phyloP scores from a whole-genome alignment of 2,329 filamentous ascomycete genomes.

The Aspergillus hiratsukae region DNA sequence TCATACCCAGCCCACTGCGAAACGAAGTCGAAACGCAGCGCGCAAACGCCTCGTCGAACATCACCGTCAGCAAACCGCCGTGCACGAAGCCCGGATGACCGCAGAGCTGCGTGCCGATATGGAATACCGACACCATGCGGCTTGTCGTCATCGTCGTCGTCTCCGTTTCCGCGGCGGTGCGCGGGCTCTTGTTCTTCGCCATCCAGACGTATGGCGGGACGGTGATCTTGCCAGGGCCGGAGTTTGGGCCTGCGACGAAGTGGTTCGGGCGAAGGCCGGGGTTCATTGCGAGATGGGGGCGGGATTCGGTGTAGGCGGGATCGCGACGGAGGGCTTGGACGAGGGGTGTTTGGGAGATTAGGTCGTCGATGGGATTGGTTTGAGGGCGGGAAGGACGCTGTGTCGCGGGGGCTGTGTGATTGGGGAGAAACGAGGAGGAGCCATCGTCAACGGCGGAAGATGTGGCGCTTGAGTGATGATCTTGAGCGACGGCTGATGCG shows the following conservation, averaged over 20 bases:
- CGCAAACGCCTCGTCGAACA: conserved; percentile 37
- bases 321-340: conserved; percentile 60
- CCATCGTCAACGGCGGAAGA: conserved; percentile 1
- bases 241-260: conserved; percentile 72
- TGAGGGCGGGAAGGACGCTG: neutral
- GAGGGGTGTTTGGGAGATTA: conserved; percentile 56
- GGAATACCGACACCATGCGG: conserved; percentile 26
- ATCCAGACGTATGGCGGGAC: conserved; percentile 63
- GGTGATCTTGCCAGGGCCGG: conserved; percentile 67
- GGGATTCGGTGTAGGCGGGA: conserved; percentile 63
- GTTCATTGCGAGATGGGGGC: conserved; percentile 82
- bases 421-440: conserved; percentile 1
- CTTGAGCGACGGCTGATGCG: conserved; percentile 7
- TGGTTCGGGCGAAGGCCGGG: conserved; percentile 62
- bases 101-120: conserved; percentile 30
- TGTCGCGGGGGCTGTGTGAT: conserved; percentile 42
- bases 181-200: conserved; percentile 8
- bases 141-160: neutral
- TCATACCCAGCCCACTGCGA: conserved; percentile 32
- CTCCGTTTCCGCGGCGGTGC: neutral
- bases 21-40: conserved; percentile 30
- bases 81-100: conserved; percentile 35
- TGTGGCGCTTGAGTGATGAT: conserved; percentile 1
- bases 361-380: conserved; percentile 15
- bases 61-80: conserved; percentile 29